Evolutionary conservation across 2,329 filamentous ascomycete species (phyloP), one percentile per base, ranked within the genome.

Genomic region (Paraconiothyrium sp.): DNA sequence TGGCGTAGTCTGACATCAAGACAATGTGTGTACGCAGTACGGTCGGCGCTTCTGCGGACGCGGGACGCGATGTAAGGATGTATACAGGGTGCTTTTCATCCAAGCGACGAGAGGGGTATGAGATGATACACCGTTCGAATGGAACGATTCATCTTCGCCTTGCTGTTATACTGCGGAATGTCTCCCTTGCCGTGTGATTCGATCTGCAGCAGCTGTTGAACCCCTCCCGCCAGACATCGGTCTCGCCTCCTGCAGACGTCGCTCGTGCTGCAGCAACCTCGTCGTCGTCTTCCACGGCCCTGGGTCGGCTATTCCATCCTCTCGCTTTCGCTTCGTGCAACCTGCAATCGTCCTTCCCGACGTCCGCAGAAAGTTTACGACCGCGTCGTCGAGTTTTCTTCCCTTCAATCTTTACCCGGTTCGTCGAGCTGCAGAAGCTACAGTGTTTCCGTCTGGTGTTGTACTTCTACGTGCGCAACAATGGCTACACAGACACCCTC

Each of bases 171-270:
- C 48, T 35, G 10, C 32, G 32, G 14, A 27, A 14, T 13, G 24
- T 11, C 47, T 49, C 3, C 47, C 20, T 16, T 49, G 27, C 47
- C 8, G 13, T 32, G 47, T 32, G 47, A 49, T 34, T n/a, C 16
- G 47, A 49, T 32, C n/a, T 49, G 47, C 44, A 47, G 44, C 47
- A 14, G 47, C 27, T n/a, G 16, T 44, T 20, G 41, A n/a, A 37
- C 35, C 27, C 27, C 27, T 30, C 27, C 6, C 4, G 27, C 4
- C 27, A 30, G 41, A 32, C 47, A 5, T 49, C 5, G 46, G 24
- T 49, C 30, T 49, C 30, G 24, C 24, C 47, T 34, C 9, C 41
- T 22, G 11, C 41, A 22, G 41, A 20, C 41, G 4, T 44, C 20
- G 35, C 35, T 37, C 14, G 27, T 37, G 35, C 35, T 37, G 35